These are phyloP conservation scores for Saprolegnia parasitica DNA, from an alignment of 352 stramenopile species.

Conservation along the genomic window DNA sequence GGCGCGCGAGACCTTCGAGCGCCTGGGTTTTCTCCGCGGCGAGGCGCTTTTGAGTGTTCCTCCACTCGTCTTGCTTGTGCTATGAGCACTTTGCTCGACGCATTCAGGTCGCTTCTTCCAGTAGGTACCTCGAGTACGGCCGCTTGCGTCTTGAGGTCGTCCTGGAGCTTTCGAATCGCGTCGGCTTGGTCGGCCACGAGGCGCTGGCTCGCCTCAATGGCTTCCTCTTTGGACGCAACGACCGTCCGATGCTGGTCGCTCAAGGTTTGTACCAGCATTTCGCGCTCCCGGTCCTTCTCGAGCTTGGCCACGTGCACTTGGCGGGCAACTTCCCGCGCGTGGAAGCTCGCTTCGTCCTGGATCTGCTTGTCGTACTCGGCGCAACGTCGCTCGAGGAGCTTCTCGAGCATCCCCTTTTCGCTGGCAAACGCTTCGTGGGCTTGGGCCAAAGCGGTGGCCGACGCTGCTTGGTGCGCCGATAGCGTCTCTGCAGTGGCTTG, in stretches of 20 bases:
- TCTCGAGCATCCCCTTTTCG: background rate
- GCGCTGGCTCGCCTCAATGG: background rate
- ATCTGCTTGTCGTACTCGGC: background rate
- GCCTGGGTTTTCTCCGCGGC: slow-evolving; percentile 41
- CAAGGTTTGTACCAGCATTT: slow-evolving; percentile 29
- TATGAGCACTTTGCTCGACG: background rate
- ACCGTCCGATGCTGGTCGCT: background rate
- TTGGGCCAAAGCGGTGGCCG: slow-evolving; percentile 33
- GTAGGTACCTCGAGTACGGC: background rate
- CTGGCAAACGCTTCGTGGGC: background rate
- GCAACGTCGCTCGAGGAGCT: background rate
- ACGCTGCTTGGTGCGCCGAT: slow-evolving; percentile 31
- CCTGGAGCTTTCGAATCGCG: background rate
- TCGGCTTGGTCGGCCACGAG: background rate
- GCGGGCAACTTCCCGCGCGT: background rate
- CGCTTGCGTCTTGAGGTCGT: background rate
- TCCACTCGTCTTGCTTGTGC: background rate
- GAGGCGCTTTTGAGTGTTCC: background rate
- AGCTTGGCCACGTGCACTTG: background rate
- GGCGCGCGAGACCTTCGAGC: slow-evolving; percentile 31
- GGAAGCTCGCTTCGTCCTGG: background rate
- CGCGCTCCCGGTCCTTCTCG: slow-evolving; percentile 44
- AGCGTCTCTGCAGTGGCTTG: slow-evolving; percentile 3
- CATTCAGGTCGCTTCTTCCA: background rate
- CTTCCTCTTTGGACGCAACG: background rate